Percentiles rank a stretch among this genome's conserved stretches.
Evolutionary conservation across 139 green algal genomes (phyloP).

Genomic region (Bryopsis sp.): DNA sequence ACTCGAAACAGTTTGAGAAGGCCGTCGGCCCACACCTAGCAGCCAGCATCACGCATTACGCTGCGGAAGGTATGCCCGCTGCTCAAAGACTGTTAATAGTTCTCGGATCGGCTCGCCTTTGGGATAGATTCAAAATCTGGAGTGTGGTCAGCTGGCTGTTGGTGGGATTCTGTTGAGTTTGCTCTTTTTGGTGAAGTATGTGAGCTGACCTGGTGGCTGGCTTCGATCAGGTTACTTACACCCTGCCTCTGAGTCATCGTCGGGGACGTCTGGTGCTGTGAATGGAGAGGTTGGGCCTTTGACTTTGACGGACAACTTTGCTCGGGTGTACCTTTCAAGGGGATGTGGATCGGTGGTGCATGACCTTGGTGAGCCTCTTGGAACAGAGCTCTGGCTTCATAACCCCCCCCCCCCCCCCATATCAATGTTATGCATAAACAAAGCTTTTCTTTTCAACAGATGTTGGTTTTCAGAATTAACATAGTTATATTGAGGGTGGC

Average conservation of each 20-base stretch:
- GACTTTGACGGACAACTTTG: neutral
- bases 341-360: neutral
- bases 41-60: neutral
- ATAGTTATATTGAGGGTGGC: too few species aligned
- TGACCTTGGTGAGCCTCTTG: neutral
- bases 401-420: too few species aligned
- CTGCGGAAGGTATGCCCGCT: neutral
- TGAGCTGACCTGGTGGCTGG: too few species aligned
- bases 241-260: neutral
- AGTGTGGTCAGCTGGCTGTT: neutral
- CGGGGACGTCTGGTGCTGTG: neutral
- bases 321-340: neutral
- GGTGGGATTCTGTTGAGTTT: neutral
- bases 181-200: neutral
- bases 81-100: neutral
- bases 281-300: slow-evolving; percentile 2
- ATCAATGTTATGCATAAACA: too few species aligned
- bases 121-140: slow-evolving; percentile 12
- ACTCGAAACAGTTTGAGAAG: too few species aligned
- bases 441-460: too few species aligned
- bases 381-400: too few species aligned
- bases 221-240: slow-evolving; percentile 7
- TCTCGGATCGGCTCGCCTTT: neutral
- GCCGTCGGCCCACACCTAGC: too few species aligned
- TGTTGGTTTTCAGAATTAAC: too few species aligned